Evolutionary conservation across 2,329 filamentous ascomycete species (phyloP), one percentile per base, ranked within the genome.

Genomic region (Diplodia corticola): DNA sequence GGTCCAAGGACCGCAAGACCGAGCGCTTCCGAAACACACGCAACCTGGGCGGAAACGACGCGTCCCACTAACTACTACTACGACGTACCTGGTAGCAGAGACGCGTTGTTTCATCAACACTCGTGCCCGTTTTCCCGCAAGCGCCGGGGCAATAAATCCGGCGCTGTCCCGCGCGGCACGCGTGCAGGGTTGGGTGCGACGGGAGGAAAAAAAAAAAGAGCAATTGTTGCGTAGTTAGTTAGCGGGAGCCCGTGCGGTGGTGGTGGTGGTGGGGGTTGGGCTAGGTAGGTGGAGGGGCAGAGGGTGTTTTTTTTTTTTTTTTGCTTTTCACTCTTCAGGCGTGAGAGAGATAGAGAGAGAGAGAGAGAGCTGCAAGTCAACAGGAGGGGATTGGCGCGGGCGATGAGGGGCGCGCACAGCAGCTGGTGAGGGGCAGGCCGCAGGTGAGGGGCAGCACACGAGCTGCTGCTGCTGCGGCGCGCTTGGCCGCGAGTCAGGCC

Each of bases 1-100:
- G 57, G 44, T 35, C 57, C 26, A 49, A 61, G 57, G 57, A 17
- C 57, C 37, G 40, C 24, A 15, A 22, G 33, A 61, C 57, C 57
- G 57, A 61, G 57, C 20, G 12, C 24, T 44, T 40, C 26, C 13
- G 13, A 40, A 5, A 48, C 33, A 13, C 33, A 10, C 4, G 7
- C 33, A 35, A 7, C n/a, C n/a, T n/a, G n/a, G n/a, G 12, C 6
- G 28, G 28, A 35, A 35, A 35, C 33, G 55, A 48, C 55, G 40
- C 24, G 55, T 53, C 26, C 26, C 50, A 15, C 37, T 40, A 40
- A 5, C 13, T 2, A 40, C n/a, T n/a, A n/a, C n/a, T n/a, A n/a
- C n/a, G n/a, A n/a, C n/a, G n/a, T n/a, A n/a, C n/a, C n/a, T n/a
- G n/a, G n/a, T n/a, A 40, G 13, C 30, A 51, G 24, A 33, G 33